Evolutionary conservation across 257 asterid species (phyloP).

Genomic region (Solanum verrucosum): DNA sequence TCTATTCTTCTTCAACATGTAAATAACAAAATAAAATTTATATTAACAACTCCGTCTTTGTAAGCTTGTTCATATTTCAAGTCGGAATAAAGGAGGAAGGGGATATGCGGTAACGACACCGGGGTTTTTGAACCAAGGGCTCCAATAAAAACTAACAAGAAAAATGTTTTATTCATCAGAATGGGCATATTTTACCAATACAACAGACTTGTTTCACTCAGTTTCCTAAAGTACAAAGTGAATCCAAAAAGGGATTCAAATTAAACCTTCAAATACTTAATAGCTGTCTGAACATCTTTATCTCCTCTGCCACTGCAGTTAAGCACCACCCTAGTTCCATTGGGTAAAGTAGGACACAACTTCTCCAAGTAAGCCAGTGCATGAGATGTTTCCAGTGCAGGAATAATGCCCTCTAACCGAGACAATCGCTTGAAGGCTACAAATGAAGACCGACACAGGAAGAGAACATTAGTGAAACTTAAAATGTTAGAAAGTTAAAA

Average conservation of each 20-base stretch:
- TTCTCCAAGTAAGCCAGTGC: conserved; percentile 85
- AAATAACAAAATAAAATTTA: not conserved
- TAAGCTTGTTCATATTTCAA: not conserved
- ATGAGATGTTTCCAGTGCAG: conserved; percentile 93
- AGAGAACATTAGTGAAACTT: not conserved
- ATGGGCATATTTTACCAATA: not conserved
- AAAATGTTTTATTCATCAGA: not conserved
- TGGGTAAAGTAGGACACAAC: conserved; percentile 75
- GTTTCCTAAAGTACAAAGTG: not conserved
- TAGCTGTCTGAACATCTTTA: conserved; percentile 87
- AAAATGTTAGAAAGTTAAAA: not conserved
- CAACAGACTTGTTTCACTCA: not conserved
- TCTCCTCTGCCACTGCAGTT: conserved; percentile 99
- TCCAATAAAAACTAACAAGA: not conserved
- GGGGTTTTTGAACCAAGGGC: not conserved
- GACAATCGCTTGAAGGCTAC: conserved; percentile 91
- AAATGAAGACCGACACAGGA: not conserved
- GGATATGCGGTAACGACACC: not conserved
- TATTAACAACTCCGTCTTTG: not conserved
- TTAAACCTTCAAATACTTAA: conserved; percentile 47
- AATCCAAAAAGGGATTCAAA: not conserved
- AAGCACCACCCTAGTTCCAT: conserved; percentile 74
- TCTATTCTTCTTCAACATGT: not conserved
- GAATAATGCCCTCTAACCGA: conserved; percentile 85
- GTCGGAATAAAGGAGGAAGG: not conserved